A percentile compares a stretch with the other conserved stretches of the same genome.
phyloP scores from a whole-genome alignment of 2,329 filamentous ascomycete species.

The Alternaria atra region DNA sequence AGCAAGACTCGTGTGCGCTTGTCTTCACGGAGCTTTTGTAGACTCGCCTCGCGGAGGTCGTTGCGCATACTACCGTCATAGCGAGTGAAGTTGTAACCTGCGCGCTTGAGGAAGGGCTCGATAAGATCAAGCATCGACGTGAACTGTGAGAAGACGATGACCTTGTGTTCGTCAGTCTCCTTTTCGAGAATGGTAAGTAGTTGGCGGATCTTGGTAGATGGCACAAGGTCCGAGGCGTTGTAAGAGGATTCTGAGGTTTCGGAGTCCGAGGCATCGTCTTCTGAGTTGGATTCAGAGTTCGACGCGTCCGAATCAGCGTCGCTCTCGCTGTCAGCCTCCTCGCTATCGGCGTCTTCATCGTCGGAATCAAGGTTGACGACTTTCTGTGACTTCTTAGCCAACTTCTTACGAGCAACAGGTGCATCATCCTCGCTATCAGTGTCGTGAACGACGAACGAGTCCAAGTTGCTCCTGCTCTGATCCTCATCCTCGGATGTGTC shows the following conservation, averaged over 20 bases:
- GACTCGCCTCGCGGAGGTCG: conserved; percentile 86
- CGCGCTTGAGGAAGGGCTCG: conserved; percentile 83
- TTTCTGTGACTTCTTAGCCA: conserved; percentile 53
- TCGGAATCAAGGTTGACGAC: conserved; percentile 65
- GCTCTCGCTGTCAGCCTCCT: conserved; percentile 53
- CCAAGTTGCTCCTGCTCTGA: conserved; percentile 49
- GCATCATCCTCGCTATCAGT: conserved; percentile 53
- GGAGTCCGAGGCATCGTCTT: conserved; percentile 50
- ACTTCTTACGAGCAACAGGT: conserved; percentile 37
- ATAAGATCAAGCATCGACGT: conserved; percentile 98
- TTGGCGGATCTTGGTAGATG: conserved; percentile 91
- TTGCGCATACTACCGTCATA: conserved; percentile 98
- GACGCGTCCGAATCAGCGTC: conserved; percentile 48
- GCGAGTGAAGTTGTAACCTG: conserved; percentile 80
- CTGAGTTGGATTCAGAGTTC: conserved; percentile 43
- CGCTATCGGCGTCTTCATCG: conserved; percentile 47
- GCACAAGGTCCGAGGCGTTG: conserved; percentile 60
- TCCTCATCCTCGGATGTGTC: conserved; percentile 68
- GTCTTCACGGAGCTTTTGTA: conserved; percentile 79
- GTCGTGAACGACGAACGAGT: conserved; percentile 50
- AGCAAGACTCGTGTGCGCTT: conserved; percentile 81
- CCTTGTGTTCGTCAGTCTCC: conserved; percentile 86
- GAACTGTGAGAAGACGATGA: conserved; percentile 98
- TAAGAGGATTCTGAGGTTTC: conserved; percentile 55
- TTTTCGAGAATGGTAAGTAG: conserved; percentile 81